Evolutionary conservation across 1,284 basidiomycete species (phyloP), one percentile per base, ranked within the genome.

Genomic region (Rhodotorula glutinis): DNA sequence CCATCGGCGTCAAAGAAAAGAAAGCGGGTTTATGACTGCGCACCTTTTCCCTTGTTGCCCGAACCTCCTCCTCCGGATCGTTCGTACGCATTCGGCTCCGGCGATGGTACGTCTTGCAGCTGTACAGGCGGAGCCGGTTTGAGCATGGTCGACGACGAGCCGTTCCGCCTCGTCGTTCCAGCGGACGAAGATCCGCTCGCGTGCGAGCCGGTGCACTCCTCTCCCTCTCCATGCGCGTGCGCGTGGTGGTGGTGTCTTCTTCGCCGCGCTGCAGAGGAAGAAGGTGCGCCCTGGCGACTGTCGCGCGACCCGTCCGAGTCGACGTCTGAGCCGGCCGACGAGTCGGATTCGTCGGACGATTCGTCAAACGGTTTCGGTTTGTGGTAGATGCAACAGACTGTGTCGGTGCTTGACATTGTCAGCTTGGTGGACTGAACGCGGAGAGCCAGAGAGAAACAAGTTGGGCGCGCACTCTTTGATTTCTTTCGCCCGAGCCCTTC

Each of bases 371-470:
- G 79, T 66, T 84, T 83, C 0, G 88, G 88, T 76, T 88, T 90
- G 77, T 91, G 89, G 77, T 91, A 92, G 74, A 92, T 91, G 77
- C 91, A 92, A 76, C 91, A 92, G 63, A 92, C 91, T 92, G 61
- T 41, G 47, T 53, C 47, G 53, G 10, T 10, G 19, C 4, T 21
- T n/a, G n/a, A 23, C 25, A n/a, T 41, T 23, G 25, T 17, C 25
- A 40, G n/a, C n/a, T n/a, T n/a, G n/a, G n/a, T n/a, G n/a, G n/a
- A n/a, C n/a, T n/a, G n/a, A n/a, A n/a, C n/a, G n/a, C n/a, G n/a
- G n/a, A n/a, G n/a, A n/a, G n/a, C n/a, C n/a, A n/a, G n/a, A n/a
- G n/a, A n/a, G n/a, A n/a, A n/a, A n/a, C n/a, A n/a, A n/a, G n/a
- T n/a, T n/a, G 25, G 10, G 82, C 87, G 70, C 70, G 23, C 23